Evolutionary conservation across 1,139 yeast genomes (phyloP), one percentile per base, ranked within the genome.

Genomic region (Kodamaea arcana): DNA sequence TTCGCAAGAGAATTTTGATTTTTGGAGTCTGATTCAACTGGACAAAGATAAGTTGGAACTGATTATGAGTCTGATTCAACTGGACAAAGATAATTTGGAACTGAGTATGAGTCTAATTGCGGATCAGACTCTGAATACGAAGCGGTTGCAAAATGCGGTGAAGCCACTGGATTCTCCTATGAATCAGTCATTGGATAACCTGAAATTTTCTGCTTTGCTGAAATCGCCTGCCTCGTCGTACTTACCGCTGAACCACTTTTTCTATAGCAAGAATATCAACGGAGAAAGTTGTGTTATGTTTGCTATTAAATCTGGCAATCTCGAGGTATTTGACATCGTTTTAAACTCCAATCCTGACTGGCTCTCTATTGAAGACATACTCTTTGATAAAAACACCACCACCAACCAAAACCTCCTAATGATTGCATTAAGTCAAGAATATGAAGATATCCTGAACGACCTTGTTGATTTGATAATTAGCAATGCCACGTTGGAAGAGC

Each of bases 251-350:
- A 70, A 60, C 26, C 73, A 72, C 33, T 68, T 69, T 30, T 45
- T 78, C 10, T 62, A 65, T 37, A 75, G 82, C 42, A 62, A 85
- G 31, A 78, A 76, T 26, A 60, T 64, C 1, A 53, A 67, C 18
- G 95, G 96, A 1, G 88, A 84, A 48, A 83, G 95, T 6, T 64
- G 80, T 15, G 48, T 82, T 22, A 69, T 72, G 63, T 57, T 73
- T 35, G 79, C 86, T 1, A 60, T 80, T 3, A 64, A 62, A 32
- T 51, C 72, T 23, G 62, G 62, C 26, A 67, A 65, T 36, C 56
- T 55, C 35, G 64, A 62, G 10, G 55, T 77, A 0, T 72, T 86
- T 48, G 48, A 65, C 29, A 43, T 65, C 1, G 52, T 87, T 7
- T 41, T 80, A 3, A 66, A 69, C 32, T 65, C 40, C 22, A 50